Conservation (phyloP, 768 basidiomycete genomes). For the Gloeopeniophorella convolvens region DNA sequence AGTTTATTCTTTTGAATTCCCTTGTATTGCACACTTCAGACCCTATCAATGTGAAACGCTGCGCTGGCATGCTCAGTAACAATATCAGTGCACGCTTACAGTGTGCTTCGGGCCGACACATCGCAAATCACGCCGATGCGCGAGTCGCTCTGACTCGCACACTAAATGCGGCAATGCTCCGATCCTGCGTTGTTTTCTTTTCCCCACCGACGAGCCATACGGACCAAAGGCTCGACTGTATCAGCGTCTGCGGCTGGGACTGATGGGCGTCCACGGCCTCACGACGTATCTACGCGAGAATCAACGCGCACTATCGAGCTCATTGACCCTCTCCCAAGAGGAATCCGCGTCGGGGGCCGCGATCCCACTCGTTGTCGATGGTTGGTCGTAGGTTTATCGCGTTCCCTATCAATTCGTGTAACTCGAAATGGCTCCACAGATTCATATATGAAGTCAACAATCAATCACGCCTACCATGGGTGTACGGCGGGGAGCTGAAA, state of each 20-base stretch:
- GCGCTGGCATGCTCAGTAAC: too few species aligned
- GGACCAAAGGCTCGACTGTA: neutral
- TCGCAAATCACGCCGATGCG: too few species aligned
- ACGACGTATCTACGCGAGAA: constrained; percentile 46
- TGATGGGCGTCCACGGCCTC: constrained; percentile 48
- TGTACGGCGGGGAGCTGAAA: constrained; percentile 77
- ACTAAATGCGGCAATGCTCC: too few species aligned
- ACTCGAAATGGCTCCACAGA: constrained; percentile 31
- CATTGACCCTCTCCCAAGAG: constrained; percentile 27
- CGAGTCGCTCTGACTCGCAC: too few species aligned
- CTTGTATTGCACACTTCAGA: too few species aligned
- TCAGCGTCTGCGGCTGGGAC: neutral
- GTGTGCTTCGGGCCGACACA: too few species aligned
- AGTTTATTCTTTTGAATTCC: too few species aligned
- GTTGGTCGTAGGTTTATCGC: constrained; percentile 69
- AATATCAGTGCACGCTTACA: too few species aligned
- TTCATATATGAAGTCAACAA: constrained; percentile 69
- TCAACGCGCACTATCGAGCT: constrained; percentile 34
- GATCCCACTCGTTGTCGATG: constrained; percentile 67
- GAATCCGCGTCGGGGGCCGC: constrained; percentile 4
- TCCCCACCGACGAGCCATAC: neutral
- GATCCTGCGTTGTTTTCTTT: too few species aligned
- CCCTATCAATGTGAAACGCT: too few species aligned
- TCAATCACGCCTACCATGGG: constrained; percentile 65
- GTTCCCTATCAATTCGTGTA: constrained; percentile 7